A percentile compares a stretch with the other conserved stretches of the same genome.
Conservation (phyloP, 78 protist genomes). For the Dictyostelium intermedium region DNA sequence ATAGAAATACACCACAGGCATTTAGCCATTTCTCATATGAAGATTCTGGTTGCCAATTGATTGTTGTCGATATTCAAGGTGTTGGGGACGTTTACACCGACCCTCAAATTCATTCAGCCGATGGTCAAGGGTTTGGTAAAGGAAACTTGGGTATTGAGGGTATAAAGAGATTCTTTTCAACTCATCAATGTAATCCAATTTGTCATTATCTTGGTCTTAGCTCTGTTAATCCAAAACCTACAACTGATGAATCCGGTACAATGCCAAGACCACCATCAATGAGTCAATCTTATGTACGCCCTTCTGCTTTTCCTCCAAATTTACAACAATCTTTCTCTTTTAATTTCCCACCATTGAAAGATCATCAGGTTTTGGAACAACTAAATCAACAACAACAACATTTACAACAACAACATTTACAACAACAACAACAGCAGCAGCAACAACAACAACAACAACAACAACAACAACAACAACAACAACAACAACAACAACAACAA, state of each 20-base stretch:
- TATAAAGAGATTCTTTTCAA: conserved; percentile 81
- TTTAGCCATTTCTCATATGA: conserved; percentile 93
- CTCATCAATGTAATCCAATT: conserved; percentile 92
- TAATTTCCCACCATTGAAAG: conserved; percentile 71
- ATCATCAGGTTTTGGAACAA: not conserved
- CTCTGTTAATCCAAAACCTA: conserved; percentile 61
- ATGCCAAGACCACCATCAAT: conserved; percentile 38
- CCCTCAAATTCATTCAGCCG: conserved; percentile 92
- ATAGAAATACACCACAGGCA: conserved; percentile 94
- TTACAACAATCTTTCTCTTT: conserved; percentile 56
- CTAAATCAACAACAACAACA: not conserved
- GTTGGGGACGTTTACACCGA: conserved; percentile 94
- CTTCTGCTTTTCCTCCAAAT: conserved; percentile 73
- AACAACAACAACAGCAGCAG: not conserved
- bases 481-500: not conserved
- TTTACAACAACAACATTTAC: conserved; percentile 13
- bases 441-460: not conserved
- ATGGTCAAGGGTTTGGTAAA: conserved; percentile 89
- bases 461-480: not conserved
- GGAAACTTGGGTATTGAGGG: conserved; percentile 91
- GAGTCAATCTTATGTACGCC: conserved; percentile 49
- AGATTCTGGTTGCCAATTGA: conserved; percentile 76
- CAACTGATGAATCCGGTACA: conserved; percentile 47
- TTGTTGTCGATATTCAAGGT: conserved; percentile 95
- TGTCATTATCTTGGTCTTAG: conserved; percentile 77